Evolutionary conservation across 2,329 filamentous ascomycete species (phyloP).

Genomic region (Verticillium albo-atrum): DNA sequence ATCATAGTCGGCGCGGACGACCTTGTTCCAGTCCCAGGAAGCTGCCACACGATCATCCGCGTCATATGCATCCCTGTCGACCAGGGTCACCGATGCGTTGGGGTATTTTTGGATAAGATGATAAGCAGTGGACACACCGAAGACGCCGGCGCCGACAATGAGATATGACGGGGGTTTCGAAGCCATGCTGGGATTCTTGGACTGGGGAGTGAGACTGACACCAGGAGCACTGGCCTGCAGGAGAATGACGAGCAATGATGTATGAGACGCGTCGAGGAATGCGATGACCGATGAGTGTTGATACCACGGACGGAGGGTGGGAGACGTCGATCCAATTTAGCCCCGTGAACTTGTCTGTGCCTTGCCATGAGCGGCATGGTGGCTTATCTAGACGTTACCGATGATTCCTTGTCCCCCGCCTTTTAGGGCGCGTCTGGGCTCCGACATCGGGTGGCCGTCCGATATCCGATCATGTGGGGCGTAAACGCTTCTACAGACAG

Average conservation of each 20-base stretch:
- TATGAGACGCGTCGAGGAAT: neutral
- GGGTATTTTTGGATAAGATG: conserved; percentile 29
- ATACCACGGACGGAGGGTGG: conserved; percentile 1
- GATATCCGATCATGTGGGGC: neutral
- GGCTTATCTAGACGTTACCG: neutral
- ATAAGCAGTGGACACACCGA: conserved; percentile 45
- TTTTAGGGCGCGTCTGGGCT: neutral
- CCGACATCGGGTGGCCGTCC: neutral
- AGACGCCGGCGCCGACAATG: conserved; percentile 46
- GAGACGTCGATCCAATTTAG: conserved; percentile 1
- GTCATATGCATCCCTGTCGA: conserved; percentile 18
- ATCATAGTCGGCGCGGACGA: conserved; percentile 30
- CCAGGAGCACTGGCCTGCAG: neutral
- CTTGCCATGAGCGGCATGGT: neutral
- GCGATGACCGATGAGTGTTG: neutral
- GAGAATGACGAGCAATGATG: neutral
- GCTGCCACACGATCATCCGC: conserved; percentile 19
- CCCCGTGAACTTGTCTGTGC: neutral
- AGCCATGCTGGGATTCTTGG: conserved; percentile 3
- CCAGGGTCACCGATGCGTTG: conserved; percentile 15
- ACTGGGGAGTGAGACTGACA: neutral
- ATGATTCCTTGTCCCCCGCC: neutral
- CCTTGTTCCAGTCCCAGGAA: conserved; percentile 30
- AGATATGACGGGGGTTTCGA: conserved; percentile 19
- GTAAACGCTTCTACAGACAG: neutral